A percentile compares a stretch with the other conserved stretches of the same genome.
Conservation (phyloP, 2,329 filamentous ascomycete genomes). For the Alternaria consortialis region DNA sequence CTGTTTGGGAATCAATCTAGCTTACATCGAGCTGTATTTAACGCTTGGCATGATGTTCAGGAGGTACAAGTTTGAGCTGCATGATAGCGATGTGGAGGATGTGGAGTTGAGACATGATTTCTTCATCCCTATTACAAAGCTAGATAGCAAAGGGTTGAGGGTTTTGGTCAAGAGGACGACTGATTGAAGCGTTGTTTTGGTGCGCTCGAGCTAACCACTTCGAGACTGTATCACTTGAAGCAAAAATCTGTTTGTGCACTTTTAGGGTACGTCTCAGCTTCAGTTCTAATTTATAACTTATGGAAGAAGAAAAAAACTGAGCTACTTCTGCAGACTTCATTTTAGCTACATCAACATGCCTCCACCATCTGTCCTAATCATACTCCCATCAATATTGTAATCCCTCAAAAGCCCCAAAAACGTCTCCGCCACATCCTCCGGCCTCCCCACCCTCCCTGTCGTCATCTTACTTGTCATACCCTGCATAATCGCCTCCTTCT, state of each 20-base stretch:
- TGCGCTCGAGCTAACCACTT: background rate
- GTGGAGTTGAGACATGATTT: constrained; percentile 50
- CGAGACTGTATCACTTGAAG: background rate
- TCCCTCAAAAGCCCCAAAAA: constrained; percentile 61
- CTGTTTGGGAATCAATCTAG: constrained; percentile 55
- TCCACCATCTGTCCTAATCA: constrained; percentile 57
- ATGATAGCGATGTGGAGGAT: constrained; percentile 41
- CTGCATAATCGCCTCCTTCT: constrained; percentile 35
- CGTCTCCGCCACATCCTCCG: constrained; percentile 53
- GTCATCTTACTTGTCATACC: constrained; percentile 30
- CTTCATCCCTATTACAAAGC: constrained; percentile 48
- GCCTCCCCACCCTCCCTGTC: constrained; percentile 38
- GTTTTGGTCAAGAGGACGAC: constrained; percentile 37
- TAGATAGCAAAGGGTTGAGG: constrained; percentile 50
- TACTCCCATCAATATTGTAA: constrained; percentile 55
- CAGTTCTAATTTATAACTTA: too few relatives aligned
- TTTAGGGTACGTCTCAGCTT: background rate
- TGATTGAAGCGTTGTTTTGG: constrained; percentile 18
- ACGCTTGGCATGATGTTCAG: constrained; percentile 47
- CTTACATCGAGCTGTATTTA: constrained; percentile 47
- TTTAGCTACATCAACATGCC: constrained; percentile 22
- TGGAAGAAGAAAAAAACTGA: background rate
- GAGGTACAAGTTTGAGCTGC: constrained; percentile 42
- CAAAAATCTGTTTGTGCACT: too few relatives aligned
- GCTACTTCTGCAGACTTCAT: background rate